Percentiles rank a stretch among this genome's conserved stretches.
phyloP scores from a whole-genome alignment of 2,329 filamentous ascomycete species.

The Aaosphaeria arxii region DNA sequence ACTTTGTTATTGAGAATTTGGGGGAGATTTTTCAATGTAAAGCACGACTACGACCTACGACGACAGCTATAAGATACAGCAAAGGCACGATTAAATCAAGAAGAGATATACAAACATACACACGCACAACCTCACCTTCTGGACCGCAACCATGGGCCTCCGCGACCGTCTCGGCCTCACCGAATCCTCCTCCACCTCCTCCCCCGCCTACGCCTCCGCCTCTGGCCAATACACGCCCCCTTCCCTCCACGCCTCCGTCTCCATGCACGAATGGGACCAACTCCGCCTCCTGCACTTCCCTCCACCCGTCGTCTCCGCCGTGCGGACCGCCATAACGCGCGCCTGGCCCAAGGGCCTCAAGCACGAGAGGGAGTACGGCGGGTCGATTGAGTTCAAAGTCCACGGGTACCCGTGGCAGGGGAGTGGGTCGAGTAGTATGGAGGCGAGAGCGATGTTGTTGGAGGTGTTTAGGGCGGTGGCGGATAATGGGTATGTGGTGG shows the following conservation, averaged over 20 bases:
- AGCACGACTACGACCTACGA: too few species aligned
- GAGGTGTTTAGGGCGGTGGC: slow-evolving; percentile 34
- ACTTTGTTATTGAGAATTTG: too few species aligned
- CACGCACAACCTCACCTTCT: neutral
- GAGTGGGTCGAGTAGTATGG: slow-evolving; percentile 20
- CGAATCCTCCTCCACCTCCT: slow-evolving; percentile 9
- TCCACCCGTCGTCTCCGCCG: slow-evolving; percentile 17
- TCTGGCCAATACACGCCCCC: slow-evolving; percentile 14
- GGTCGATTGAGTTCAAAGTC: slow-evolving; percentile 38
- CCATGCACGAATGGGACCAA: slow-evolving; percentile 18
- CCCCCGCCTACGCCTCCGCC: neutral
- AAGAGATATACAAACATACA: neutral
- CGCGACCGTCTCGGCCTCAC: neutral
- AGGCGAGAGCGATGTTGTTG: slow-evolving; percentile 32
- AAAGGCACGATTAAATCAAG: too few species aligned
- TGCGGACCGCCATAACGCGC: slow-evolving; percentile 19
- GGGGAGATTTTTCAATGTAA: too few species aligned
- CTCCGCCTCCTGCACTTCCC: slow-evolving; percentile 39
- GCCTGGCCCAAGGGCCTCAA: slow-evolving; percentile 32
- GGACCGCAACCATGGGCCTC: too few species aligned
- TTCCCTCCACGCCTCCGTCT: slow-evolving; percentile 12
- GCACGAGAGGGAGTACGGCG: slow-evolving; percentile 26
- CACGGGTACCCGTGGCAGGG: slow-evolving; percentile 35
- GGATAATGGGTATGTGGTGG: slow-evolving; percentile 38
- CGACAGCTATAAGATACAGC: too few species aligned